Percentiles rank a stretch among this genome's conserved stretches.
These are phyloP conservation scores for Xylaria longipes DNA, from an alignment of 495 filamentous ascomycete genomes.

Conservation along the genomic window DNA sequence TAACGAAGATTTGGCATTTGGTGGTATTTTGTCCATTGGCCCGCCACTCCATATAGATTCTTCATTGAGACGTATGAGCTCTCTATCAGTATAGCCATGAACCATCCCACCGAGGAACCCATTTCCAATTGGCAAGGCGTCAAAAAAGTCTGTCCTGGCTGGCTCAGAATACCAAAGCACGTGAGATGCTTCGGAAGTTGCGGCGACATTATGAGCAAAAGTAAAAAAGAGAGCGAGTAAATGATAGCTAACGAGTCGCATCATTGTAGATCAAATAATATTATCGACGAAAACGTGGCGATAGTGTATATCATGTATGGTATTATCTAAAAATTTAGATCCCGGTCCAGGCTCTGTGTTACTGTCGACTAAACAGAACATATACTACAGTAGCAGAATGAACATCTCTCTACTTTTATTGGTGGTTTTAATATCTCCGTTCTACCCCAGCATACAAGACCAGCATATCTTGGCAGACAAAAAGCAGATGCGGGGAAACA, in stretches of 20 bases:
- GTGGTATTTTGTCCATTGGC: constrained; percentile 46
- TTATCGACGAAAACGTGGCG: background rate
- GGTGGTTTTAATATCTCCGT: constrained; percentile 16
- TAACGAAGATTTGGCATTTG: constrained; percentile 46
- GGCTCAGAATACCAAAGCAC: constrained; percentile 17
- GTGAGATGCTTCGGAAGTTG: constrained; percentile 6
- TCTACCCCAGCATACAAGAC: background rate
- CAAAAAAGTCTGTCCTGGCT: constrained; percentile 30
- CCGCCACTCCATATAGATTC: constrained; percentile 60
- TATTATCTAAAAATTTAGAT: background rate
- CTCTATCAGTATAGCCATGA: constrained; percentile 53
- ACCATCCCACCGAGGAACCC: constrained; percentile 57
- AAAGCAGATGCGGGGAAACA: background rate
- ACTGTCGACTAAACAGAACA: background rate
- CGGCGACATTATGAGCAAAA: background rate
- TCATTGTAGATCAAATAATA: background rate
- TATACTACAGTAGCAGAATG: no score
- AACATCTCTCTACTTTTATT: background rate
- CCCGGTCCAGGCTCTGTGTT: background rate
- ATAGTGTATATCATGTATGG: background rate
- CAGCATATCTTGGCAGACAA: background rate
- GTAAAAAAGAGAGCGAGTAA: background rate
- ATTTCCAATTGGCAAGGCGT: constrained; percentile 50
- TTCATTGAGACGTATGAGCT: constrained; percentile 58
- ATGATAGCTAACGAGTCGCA: background rate